Conservation (phyloP, 2,329 filamentous ascomycete species). For the Myotisia sp. region DNA sequence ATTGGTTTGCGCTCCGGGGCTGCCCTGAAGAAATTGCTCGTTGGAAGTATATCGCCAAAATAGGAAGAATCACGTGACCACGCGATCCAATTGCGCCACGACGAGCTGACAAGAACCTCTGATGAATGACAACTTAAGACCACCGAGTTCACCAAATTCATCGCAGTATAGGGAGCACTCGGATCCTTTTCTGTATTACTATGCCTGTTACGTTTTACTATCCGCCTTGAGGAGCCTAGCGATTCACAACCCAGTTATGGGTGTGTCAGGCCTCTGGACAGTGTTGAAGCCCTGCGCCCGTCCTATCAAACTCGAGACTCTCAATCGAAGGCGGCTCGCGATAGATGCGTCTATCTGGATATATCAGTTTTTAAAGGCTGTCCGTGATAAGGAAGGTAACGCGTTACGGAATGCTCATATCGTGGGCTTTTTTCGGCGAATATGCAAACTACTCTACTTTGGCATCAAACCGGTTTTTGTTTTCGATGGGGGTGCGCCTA, state of each 20-base stretch:
- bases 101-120: background rate
- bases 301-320: conserved; percentile 87
- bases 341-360: conserved; percentile 99
- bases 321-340: conserved; percentile 90
- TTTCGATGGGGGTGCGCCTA: conserved; percentile 88
- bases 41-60: too few species aligned
- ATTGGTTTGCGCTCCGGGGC: too few species aligned
- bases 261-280: conserved; percentile 95
- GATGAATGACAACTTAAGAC: too few species aligned
- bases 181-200: too few species aligned
- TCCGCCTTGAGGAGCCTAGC: too few species aligned
- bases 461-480: conserved; percentile 95
- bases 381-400: conserved; percentile 96
- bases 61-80: background rate
- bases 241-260: too few species aligned
- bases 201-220: too few species aligned
- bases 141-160: background rate
- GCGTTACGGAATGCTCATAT: conserved; percentile 90
- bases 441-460: conserved; percentile 94
- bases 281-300: conserved; percentile 89
- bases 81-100: background rate
- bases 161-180: background rate
- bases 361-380: conserved; percentile 97
- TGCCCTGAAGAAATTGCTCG: too few species aligned
- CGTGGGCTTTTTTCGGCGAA: conserved; percentile 93